A percentile compares a stretch with the other conserved stretches of the same genome.
These are phyloP conservation scores for Phytophthora pseudosyringae DNA, from an alignment of 352 stramenopile species.

Conservation along the genomic window DNA sequence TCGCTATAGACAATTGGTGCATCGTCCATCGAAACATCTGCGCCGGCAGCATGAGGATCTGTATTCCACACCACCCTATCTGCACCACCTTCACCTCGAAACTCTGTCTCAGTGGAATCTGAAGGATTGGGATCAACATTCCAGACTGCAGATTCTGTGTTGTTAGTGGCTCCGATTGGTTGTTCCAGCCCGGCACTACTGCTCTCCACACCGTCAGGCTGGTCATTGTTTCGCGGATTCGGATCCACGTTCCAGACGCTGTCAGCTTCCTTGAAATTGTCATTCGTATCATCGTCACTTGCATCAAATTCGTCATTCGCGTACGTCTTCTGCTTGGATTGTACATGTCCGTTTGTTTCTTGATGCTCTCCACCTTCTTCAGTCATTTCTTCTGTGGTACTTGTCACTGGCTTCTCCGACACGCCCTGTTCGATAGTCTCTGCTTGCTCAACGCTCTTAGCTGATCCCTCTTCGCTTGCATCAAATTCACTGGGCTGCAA, in stretches of 20 bases:
- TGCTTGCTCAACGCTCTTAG: not conserved
- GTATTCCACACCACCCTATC: constrained; percentile 25
- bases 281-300: constrained; percentile 9
- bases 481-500: not conserved
- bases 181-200: not conserved
- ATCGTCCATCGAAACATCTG: constrained; percentile 1
- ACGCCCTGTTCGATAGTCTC: not conserved
- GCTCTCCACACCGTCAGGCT: not conserved
- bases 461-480: not conserved
- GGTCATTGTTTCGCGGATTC: not conserved
- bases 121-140: constrained; percentile 17
- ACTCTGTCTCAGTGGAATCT: not conserved
- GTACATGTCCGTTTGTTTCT: not conserved
- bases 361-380: not conserved
- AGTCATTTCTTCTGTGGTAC: not conserved
- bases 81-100: not conserved
- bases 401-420: not conserved
- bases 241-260: constrained; percentile 32
- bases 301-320: constrained; percentile 48
- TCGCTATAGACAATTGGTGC: not conserved
- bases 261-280: not conserved
- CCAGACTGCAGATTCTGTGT: constrained; percentile 8
- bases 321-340: constrained; percentile 27
- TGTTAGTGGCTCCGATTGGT: not conserved
- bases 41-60: constrained; percentile 5